Evolutionary conservation across 2,329 filamentous ascomycete species (phyloP).

Genomic region (Penicillium sp.): DNA sequence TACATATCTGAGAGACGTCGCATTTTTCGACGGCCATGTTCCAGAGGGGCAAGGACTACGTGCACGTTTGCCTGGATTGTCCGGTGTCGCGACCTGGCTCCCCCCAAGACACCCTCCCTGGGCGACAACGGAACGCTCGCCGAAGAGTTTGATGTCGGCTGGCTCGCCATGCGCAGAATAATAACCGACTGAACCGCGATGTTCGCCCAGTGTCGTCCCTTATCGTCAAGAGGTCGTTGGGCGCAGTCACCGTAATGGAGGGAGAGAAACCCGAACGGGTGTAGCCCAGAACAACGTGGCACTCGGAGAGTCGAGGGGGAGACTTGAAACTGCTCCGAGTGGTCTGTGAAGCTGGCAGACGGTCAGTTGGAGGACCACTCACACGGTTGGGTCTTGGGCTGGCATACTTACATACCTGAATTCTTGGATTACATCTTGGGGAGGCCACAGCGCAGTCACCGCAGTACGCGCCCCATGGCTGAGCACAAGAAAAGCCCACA

Average conservation of each 20-base stretch:
- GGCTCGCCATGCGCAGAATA: slow-evolving; percentile 19
- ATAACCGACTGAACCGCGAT: slow-evolving; percentile 12
- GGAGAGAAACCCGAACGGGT: slow-evolving; percentile 21
- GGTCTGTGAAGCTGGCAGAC: slow-evolving; percentile 19
- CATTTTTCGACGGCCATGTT: too few species aligned
- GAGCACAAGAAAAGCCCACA: slow-evolving; percentile 13
- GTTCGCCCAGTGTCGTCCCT: slow-evolving; percentile 4
- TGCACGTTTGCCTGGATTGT: slow-evolving; percentile 9
- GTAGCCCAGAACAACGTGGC: slow-evolving; percentile 31
- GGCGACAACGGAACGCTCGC: slow-evolving; percentile 20
- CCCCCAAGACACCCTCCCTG: neutral
- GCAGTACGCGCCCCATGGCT: slow-evolving; percentile 22
- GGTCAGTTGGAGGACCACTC: slow-evolving; percentile 15
- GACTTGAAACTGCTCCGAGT: slow-evolving; percentile 19
- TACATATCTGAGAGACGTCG: slow-evolving; percentile 11
- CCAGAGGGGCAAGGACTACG: neutral
- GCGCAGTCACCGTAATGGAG: slow-evolving; percentile 5
- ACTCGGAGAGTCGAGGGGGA: slow-evolving; percentile 27
- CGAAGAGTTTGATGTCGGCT: slow-evolving; percentile 8
- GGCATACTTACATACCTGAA: slow-evolving; percentile 9
- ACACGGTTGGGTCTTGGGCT: slow-evolving; percentile 9
- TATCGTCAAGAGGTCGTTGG: slow-evolving; percentile 12
- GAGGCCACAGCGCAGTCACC: slow-evolving; percentile 12
- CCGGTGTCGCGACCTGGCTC: slow-evolving; percentile 14
- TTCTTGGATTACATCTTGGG: neutral